phyloP scores from a whole-genome alignment of 208 protist species.

The Trypanosoma scelopori region DNA sequence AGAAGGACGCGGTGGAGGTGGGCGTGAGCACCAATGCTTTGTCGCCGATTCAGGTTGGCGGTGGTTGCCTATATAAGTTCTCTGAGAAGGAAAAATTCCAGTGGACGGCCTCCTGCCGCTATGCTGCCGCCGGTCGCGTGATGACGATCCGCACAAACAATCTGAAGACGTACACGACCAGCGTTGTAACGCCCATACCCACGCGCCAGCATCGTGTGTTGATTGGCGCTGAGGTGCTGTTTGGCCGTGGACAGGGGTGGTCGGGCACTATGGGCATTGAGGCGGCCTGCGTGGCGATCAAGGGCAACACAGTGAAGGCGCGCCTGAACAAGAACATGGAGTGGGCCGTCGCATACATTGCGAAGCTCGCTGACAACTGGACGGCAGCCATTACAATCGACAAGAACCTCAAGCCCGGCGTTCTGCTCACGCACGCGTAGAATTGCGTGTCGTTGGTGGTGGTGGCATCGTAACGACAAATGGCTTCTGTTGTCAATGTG shows the following conservation, averaged over 20 bases:
- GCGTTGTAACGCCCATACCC: conserved; percentile 36
- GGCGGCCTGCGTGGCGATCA: conserved; percentile 49
- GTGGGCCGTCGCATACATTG: conserved; percentile 68
- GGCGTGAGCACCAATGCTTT: conserved; percentile 54
- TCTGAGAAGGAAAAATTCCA: conserved; percentile 48
- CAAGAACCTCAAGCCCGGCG: conserved; percentile 54
- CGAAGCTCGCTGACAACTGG: conserved; percentile 69
- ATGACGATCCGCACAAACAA: conserved; percentile 53
- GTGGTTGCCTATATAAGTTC: conserved; percentile 50
- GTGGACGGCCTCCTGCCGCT: conserved; percentile 65
- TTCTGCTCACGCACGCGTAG: conserved; percentile 74
- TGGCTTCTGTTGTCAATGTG: no score
- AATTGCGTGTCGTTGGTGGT: background rate
- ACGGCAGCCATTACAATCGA: conserved; percentile 63
- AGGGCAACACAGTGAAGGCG: conserved; percentile 72
- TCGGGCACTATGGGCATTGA: conserved; percentile 45
- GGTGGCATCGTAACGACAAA: no score
- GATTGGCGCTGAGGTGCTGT: conserved; percentile 39
- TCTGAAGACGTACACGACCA: conserved; percentile 48
- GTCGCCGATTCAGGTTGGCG: conserved; percentile 56
- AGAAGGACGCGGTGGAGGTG: conserved; percentile 51
- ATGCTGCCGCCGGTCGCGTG: conserved; percentile 38
- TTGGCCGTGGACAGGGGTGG: conserved; percentile 30
- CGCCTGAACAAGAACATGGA: conserved; percentile 55
- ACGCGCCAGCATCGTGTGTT: conserved; percentile 5